Conservation (phyloP, 805 yeast genomes). For the Wickerhamomyces strasburgensis region DNA sequence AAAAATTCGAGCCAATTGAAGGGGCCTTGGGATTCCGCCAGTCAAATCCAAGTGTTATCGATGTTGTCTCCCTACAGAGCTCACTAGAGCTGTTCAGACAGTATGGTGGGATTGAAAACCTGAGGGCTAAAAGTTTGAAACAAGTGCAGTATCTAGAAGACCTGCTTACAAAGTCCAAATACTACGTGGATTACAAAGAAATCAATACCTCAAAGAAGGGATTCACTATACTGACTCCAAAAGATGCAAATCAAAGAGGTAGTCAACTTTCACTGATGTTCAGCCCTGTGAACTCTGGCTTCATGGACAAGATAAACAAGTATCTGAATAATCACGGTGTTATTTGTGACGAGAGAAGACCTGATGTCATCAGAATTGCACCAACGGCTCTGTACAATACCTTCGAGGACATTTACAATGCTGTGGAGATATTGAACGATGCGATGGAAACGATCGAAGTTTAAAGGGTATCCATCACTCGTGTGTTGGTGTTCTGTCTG, state of each 20-base stretch:
- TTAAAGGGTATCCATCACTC: too few relatives aligned
- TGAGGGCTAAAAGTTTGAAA: constrained; percentile 51
- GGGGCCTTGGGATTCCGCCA: constrained; percentile 87
- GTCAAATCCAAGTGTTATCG: constrained; percentile 86
- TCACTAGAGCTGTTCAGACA: constrained; percentile 55
- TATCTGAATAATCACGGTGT: constrained; percentile 53
- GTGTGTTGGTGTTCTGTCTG: too few relatives aligned
- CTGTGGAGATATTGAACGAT: constrained; percentile 29
- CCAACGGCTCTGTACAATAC: constrained; percentile 83
- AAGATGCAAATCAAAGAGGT: constrained; percentile 55
- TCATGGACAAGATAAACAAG: constrained; percentile 58
- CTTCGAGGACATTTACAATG: constrained; percentile 53
- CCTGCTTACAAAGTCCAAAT: constrained; percentile 41
- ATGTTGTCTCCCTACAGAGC: constrained; percentile 66
- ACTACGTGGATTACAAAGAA: constrained; percentile 30
- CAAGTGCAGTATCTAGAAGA: constrained; percentile 55
- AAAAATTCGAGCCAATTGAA: constrained; percentile 70
- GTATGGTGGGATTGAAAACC: constrained; percentile 54
- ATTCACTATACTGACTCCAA: constrained; percentile 74
- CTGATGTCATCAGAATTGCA: constrained; percentile 85
- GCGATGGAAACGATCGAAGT: constrained; percentile 4
- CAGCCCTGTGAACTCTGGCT: constrained; percentile 37
- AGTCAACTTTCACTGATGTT: constrained; percentile 79
- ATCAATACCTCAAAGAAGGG: constrained; percentile 11
- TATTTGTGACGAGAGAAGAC: constrained; percentile 84